Conservation (phyloP, 2,329 filamentous ascomycete genomes). For the Didymella sp. region DNA sequence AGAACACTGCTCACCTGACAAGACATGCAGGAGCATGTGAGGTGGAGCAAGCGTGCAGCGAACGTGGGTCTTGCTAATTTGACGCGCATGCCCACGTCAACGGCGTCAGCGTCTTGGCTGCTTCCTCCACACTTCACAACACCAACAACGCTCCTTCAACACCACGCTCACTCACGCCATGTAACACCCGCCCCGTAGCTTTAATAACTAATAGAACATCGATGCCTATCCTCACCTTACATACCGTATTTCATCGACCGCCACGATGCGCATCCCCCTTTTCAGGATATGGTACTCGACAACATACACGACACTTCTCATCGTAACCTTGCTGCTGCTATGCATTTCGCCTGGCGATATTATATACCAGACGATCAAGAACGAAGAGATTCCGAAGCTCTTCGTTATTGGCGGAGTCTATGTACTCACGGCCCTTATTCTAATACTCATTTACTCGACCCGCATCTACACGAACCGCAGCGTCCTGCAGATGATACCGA, state of each 20-base stretch:
- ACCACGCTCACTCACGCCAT: slow-evolving; percentile 24
- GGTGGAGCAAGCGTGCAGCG: slow-evolving; percentile 5
- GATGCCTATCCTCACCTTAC: slow-evolving; percentile 29
- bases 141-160: slow-evolving; percentile 22
- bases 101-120: slow-evolving; percentile 28
- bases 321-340: slow-evolving; percentile 75
- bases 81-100: slow-evolving; percentile 23
- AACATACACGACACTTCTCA: slow-evolving; percentile 76
- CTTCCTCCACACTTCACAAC: slow-evolving; percentile 22
- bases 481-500: slow-evolving; percentile 82
- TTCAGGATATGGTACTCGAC: slow-evolving; percentile 83
- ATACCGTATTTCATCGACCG: slow-evolving; percentile 13
- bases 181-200: slow-evolving; percentile 27
- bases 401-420: slow-evolving; percentile 82
- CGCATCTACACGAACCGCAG: slow-evolving; percentile 87
- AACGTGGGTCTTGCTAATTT: slow-evolving; percentile 26
- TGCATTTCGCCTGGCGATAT: slow-evolving; percentile 79
- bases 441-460: slow-evolving; percentile 78
- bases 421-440: slow-evolving; percentile 72
- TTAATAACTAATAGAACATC: slow-evolving; percentile 37
- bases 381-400: slow-evolving; percentile 75
- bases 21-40: not conserved
- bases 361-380: slow-evolving; percentile 76
- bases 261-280: slow-evolving; percentile 60
- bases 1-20: not conserved